Evolutionary conservation across 192 early-diverging fungal genomes (phyloP), one percentile per base, ranked within the genome.

Genomic region (Phycomyces nitens): DNA sequence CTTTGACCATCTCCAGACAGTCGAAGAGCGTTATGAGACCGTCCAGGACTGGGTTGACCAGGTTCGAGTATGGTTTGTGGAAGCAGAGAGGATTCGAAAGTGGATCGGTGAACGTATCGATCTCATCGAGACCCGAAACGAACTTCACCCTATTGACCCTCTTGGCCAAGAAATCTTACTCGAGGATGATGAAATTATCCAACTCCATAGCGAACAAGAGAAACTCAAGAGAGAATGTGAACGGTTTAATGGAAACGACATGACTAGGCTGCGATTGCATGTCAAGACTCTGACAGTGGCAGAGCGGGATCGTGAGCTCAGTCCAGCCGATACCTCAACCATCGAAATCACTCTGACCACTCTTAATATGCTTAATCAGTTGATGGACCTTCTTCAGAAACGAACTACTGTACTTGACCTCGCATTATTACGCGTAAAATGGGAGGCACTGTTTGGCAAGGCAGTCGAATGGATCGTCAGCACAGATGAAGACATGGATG

Each of bases 331-430:
- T 50, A 71, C 76, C 0, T 53, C 64, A 12, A 74, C 71, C 1
- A 77, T 77, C 40, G 67, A 69, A 49, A 74, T 74, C 18, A 74
- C 72, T 11, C 60, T 77, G 8, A 51, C 60, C 26, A 77, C 76
- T 7, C 52, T 73, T 11, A 67, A 42, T 29, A 55, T 68, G 39
- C 60, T 77, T 2, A 62, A 77, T 53, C 68, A 60, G 18, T 27
- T 77, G 20, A 56, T 63, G 5, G 49, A 53, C 38, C 40, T 60
- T 22, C 51, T 77, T n/a, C 54, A 54, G 44, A 8, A 60, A 20
- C 64, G 72, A 43, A 49, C 66, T 12, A 40, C 62, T 20, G 20
- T 54, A 22, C 40, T 77, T n/a, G 42, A 54, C 7, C 38, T 66
- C 2, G 52, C 74, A 26, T 12, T 62, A 16, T 26, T 64, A 22